Conservation (phyloP, 1,284 basidiomycete genomes). For the Sporisorium graminicola region DNA sequence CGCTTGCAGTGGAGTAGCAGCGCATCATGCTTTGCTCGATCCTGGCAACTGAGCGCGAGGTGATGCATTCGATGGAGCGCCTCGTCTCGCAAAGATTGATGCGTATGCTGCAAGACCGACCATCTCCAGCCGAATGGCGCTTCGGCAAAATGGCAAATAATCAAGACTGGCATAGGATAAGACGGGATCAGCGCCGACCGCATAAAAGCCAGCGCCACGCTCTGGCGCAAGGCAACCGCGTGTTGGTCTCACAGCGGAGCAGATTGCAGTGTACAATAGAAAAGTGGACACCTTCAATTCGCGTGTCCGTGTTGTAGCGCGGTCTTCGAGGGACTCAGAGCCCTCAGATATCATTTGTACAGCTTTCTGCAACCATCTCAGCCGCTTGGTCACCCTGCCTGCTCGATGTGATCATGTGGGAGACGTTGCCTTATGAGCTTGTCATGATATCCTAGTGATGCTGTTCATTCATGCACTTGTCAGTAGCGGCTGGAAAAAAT, state of each 20-base stretch:
- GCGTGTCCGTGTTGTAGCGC: neutral
- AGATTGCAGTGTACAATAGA: too few relatives aligned
- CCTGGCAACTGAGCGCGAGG: too few relatives aligned
- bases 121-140: neutral
- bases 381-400: neutral
- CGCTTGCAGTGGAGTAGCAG: neutral
- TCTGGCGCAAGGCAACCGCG: neutral
- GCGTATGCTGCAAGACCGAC: neutral
- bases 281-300: too few relatives aligned
- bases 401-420: neutral
- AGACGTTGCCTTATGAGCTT: neutral
- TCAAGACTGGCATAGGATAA: neutral
- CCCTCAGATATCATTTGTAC: neutral
- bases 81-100: neutral
- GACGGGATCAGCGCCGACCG: slow-evolving; percentile 17
- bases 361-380: neutral
- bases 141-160: neutral
- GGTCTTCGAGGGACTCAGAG: neutral
- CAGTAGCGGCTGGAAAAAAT: neutral
- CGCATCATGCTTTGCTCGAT: neutral
- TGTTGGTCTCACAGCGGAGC: slow-evolving; percentile 10
- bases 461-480: neutral
- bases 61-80: too few relatives aligned
- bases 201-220: slow-evolving; percentile 11
- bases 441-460: neutral